These are phyloP conservation scores for Lichtheimia ramosa DNA, from an alignment of 371 early-diverging fungal genomes.

Conservation along the genomic window DNA sequence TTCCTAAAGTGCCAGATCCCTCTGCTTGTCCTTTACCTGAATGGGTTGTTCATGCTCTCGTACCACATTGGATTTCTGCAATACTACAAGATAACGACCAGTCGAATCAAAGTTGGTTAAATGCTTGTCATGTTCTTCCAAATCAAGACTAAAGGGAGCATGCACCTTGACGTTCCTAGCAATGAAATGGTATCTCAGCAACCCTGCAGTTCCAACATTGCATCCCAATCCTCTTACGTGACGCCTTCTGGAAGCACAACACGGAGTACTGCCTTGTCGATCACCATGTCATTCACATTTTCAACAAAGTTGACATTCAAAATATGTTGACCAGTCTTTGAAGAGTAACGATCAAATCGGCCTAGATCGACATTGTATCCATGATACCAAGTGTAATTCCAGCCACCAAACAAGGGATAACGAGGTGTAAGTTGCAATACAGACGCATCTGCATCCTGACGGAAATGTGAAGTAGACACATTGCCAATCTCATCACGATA, in stretches of 20 bases:
- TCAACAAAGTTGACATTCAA: constrained; percentile 74
- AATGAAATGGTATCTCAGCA: neutral
- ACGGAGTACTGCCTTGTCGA: constrained; percentile 66
- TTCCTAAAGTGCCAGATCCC: neutral
- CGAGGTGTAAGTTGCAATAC: constrained; percentile 81
- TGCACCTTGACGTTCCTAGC: constrained; percentile 58
- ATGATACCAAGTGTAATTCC: constrained; percentile 93
- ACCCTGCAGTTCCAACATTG: neutral
- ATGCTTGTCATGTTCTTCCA: constrained; percentile 30
- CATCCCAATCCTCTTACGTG: constrained; percentile 51
- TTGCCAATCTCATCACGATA: constrained; percentile 95
- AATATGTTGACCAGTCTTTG: constrained; percentile 50
- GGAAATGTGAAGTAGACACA: constrained; percentile 88
- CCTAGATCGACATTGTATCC: constrained; percentile 82
- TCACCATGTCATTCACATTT: constrained; percentile 60
- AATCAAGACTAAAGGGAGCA: constrained; percentile 56
- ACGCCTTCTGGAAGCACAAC: constrained; percentile 94
- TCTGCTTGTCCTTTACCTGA: constrained; percentile 21
- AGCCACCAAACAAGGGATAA: constrained; percentile 94
- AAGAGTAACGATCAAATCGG: constrained; percentile 52
- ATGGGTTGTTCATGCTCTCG: constrained; percentile 55
- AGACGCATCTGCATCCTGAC: constrained; percentile 42
- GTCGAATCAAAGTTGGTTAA: constrained; percentile 77
- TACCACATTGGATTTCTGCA: constrained; percentile 66
- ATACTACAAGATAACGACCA: constrained; percentile 63